A percentile compares a stretch with the other conserved stretches of the same genome.
These are phyloP conservation scores for Candida boidinii DNA, from an alignment of 805 yeast genomes.

Conservation along the genomic window DNA sequence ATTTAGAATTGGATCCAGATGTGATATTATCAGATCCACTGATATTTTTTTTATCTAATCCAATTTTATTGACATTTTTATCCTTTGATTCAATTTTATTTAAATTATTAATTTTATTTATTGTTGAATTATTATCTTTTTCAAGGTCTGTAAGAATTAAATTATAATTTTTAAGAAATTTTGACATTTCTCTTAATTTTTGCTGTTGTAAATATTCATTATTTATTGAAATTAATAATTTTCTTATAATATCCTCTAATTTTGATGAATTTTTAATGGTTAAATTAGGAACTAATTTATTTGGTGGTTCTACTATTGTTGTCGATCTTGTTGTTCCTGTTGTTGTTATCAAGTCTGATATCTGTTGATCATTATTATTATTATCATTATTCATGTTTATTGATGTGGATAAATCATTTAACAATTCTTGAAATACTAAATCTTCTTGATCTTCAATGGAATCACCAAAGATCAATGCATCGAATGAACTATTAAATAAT, in stretches of 20 bases:
- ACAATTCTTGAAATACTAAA: constrained; percentile 15
- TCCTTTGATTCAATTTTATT: no score
- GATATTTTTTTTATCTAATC: no score
- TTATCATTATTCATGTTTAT: constrained; percentile 7
- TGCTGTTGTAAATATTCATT: constrained; percentile 52
- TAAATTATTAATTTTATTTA: no score
- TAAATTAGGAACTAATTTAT: constrained; percentile 53
- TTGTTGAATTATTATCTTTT: no score
- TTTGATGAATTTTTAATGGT: constrained; percentile 49
- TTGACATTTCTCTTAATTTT: constrained; percentile 44
- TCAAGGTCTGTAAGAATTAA: no score
- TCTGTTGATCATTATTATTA: constrained; percentile 7
- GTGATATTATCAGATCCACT: constrained; percentile 7
- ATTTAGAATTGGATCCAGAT: constrained; percentile 4
- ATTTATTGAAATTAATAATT: constrained; percentile 45
- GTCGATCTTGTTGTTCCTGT: background rate
- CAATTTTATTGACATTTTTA: no score
- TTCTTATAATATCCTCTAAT: constrained; percentile 46
- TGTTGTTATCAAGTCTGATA: constrained; percentile 13
- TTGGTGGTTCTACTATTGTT: constrained; percentile 21
- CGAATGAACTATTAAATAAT: constrained; percentile 25
- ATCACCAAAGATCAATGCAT: constrained; percentile 28
- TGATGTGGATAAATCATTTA: constrained; percentile 19
- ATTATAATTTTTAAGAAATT: constrained; percentile 44
- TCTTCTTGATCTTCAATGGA: constrained; percentile 24